Evolutionary conservation across 75 land plant genomes (phyloP).

Genomic region (Cupressus sempervirens): DNA sequence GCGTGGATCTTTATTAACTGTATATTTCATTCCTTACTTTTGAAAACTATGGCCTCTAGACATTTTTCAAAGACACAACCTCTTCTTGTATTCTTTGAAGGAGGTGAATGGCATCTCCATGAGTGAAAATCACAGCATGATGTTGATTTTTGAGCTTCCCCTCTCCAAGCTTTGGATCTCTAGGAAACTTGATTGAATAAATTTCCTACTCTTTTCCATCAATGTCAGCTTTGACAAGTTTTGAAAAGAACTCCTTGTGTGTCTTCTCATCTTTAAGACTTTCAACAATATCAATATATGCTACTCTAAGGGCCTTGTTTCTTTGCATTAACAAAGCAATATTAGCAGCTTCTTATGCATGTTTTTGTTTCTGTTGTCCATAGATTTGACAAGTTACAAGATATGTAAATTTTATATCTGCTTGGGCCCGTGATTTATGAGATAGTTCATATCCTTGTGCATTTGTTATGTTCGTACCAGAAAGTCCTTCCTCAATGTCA

Average conservation of each 20-base stretch:
- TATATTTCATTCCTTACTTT: too few species aligned
- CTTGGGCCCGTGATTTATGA: slow-evolving; percentile 69
- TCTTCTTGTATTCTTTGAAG: too few species aligned
- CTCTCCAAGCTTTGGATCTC: too few species aligned
- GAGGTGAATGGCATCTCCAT: too few species aligned
- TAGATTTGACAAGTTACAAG: slow-evolving; percentile 95
- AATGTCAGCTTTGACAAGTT: slow-evolving; percentile 86
- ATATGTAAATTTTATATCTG: slow-evolving; percentile 92
- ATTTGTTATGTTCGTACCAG: slow-evolving; percentile 19
- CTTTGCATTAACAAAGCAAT: slow-evolving; percentile 76
- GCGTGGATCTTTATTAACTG: too few species aligned
- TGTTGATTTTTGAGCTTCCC: too few species aligned
- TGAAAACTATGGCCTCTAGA: too few species aligned
- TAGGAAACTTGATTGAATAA: too few species aligned
- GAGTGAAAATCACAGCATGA: too few species aligned
- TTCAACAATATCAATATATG: slow-evolving; percentile 83
- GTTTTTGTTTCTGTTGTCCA: slow-evolving; percentile 82
- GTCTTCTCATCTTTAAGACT: slow-evolving; percentile 40
- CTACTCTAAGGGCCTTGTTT: slow-evolving; percentile 91
- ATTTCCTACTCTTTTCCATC: slow-evolving; percentile 94
- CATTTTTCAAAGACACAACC: too few species aligned
- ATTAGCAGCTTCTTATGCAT: slow-evolving; percentile 68
- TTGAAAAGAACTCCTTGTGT: too few species aligned
- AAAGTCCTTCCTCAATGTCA: slow-evolving; percentile 38
- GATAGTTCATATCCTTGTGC: too few species aligned